phyloP scores from a whole-genome alignment of 805 yeast genomes.

The Lipomyces lipofer region DNA sequence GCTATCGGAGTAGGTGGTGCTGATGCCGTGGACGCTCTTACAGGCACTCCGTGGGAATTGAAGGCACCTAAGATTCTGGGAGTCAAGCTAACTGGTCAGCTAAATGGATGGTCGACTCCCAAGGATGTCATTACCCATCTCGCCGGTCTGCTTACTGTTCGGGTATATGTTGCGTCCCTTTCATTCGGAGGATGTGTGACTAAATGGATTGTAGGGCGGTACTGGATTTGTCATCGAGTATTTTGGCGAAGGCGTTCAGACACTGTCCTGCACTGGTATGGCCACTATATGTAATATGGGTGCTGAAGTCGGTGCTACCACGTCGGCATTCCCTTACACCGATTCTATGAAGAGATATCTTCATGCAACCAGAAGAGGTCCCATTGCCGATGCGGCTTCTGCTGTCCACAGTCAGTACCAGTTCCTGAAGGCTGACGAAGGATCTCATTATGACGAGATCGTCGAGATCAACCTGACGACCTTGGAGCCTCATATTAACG shows the following conservation, averaged over 20 bases:
- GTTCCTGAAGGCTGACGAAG: conserved; percentile 82
- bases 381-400: conserved; percentile 78
- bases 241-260: conserved; percentile 91
- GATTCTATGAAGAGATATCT: conserved; percentile 84
- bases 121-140: conserved; percentile 91
- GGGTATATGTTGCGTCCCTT: conserved; percentile 36
- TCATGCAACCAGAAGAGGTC: conserved; percentile 79
- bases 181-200: background rate
- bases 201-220: conserved; percentile 61
- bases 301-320: conserved; percentile 98
- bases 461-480: conserved; percentile 86
- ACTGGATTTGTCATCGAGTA: conserved; percentile 96
- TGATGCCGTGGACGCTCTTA: conserved; percentile 96
- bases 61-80: conserved; percentile 96
- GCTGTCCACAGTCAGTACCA: conserved; percentile 57
- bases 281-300: conserved; percentile 99
- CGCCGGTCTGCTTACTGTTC: conserved; percentile 92
- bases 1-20: conserved; percentile 99
- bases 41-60: conserved; percentile 94
- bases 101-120: conserved; percentile 96
- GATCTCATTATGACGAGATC: conserved; percentile 90
- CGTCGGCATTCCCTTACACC: conserved; percentile 96
- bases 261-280: conserved; percentile 97
- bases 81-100: conserved; percentile 87
- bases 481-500: conserved; percentile 94